Base-by-base conservation (phyloP, 495 filamentous ascomycete genomes). In the Annulohypoxylon maeteangense region DNA sequence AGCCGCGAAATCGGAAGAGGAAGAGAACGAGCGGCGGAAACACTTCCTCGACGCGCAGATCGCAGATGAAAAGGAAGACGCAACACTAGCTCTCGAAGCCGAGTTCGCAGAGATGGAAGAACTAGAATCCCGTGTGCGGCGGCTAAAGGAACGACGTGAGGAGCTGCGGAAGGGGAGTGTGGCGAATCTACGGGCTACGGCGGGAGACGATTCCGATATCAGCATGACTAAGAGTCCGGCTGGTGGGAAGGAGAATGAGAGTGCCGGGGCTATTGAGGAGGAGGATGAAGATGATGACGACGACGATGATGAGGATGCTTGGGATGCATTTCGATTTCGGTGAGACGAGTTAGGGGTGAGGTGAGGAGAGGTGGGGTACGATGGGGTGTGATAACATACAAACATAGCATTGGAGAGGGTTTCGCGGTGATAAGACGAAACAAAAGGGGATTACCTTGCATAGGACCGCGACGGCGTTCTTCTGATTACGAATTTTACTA, bases 21-120 rank as follows among this genome's bases (percentile, higher is more conserved):
- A 85, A 55, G 78, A 83, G 38, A 87, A 84, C 29, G 84, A 87
- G 64, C 82, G 83, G 57, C 83, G 85, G 34, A 90, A 91, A 55
- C 88, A 84, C 0, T 87, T 90, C 48, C 76, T 87, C n/a, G 93
- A 87, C 40, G 70, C 75, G 12, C 69, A 83, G 69, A 66, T 83
- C 3, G 82, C 92, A 65, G 92, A 89, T 16, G 93, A 97, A 81
- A 90, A 90, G 22, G 94, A 97, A 74, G 94, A 97, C 74, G 93
- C 94, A 3, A 90, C 88, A 20, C 86, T 91, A 51, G 87, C 90
- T 61, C 78, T 98, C 62, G 90, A 95, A 77, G 90, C 92, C 63
- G 95, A 99, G 78, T 93, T 98, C 76, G 95, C 97, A 57, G 90
- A 95, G 76, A 98, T 98, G 95, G 93, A 95, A 76, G 88, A 88